A percentile compares a stretch with the other conserved stretches of the same genome.
Evolutionary conservation across 2,329 filamentous ascomycete species (phyloP).

Genomic region (Exophiala spinifera): DNA sequence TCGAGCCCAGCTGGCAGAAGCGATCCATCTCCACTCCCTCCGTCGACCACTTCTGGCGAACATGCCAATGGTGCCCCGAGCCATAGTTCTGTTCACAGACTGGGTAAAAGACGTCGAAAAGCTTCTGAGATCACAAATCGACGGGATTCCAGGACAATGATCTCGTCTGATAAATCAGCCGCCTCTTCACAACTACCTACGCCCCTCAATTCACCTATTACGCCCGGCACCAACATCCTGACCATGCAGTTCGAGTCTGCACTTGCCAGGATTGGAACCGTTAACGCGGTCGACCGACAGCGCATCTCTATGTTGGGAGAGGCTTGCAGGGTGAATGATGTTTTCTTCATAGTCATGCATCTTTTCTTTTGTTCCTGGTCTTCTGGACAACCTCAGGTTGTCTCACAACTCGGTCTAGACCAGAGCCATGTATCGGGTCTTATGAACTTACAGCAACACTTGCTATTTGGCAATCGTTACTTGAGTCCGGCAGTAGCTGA

Average conservation of each 20-base stretch:
- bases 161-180: neutral
- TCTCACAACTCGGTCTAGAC: slow-evolving; percentile 1
- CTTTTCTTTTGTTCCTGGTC: slow-evolving; percentile 6
- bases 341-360: slow-evolving; percentile 56
- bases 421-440: slow-evolving; percentile 3
- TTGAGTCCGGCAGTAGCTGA: neutral
- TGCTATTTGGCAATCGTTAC: neutral
- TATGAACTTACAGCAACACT: neutral
- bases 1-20: no score
- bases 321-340: slow-evolving; percentile 57
- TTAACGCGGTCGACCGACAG: slow-evolving; percentile 1
- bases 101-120: no score
- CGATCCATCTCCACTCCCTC: no score
- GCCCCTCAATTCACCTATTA: slow-evolving; percentile 10
- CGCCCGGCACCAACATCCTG: neutral
- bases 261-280: neutral
- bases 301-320: slow-evolving; percentile 46
- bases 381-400: neutral
- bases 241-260: slow-evolving; percentile 1
- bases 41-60: no score
- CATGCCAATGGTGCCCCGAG: no score
- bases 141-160: neutral
- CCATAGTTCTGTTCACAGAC: no score
- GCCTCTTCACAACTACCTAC: slow-evolving; percentile 11
- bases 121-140: neutral